Base-by-base conservation (phyloP, 257 asterid genomes). In the Solanum appendiculatum region DNA sequence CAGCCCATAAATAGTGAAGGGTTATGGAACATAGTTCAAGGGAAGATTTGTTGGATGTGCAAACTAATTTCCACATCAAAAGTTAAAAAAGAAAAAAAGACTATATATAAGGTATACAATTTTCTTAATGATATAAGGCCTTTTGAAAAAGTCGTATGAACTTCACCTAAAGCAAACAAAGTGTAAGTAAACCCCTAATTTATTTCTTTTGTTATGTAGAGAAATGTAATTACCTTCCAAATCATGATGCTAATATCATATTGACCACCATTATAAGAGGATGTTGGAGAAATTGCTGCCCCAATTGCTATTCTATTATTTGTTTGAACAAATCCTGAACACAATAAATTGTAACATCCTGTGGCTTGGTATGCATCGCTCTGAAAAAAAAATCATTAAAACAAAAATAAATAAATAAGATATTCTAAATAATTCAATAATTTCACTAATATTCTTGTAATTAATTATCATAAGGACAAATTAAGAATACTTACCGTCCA, bases 261-360 rank as follows among this genome's bases (percentile, higher is more conserved):
- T 93, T 96, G 99, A 8, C 98, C 97, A 48, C 95, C 95, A 72
- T 86, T 90, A 36, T 91, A 96, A 0, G 96, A 82, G n/a, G 99
- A 96, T 14, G 93, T 92, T 6, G 99, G 99, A 42, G 99, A 96
- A 89, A 96, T 96, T 3, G 99, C 99, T 2, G 98, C 99, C 33
- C 99, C 99, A 86, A 95, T 94, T 39, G 99, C 98, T 74, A 96
- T 93, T 86, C 83, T 92, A 86, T 86, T 95, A 91, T 93, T 96
- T 40, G 98, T 96, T 91, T 96, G 99, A 86, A 96, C 92, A 91
- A 96, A 96, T 6, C 99, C 99, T 15, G 99, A 94, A 92, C 99
- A 96, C 31, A 96, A 87, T 91, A 96, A 89, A 95, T 96, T 96
- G 91, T 96, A 96, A 42, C 99, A 96, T 14, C 99, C 99, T 23